These are phyloP conservation scores for Penicillium psychrosexuale DNA, from an alignment of 2,329 filamentous ascomycete genomes.

Conservation along the genomic window DNA sequence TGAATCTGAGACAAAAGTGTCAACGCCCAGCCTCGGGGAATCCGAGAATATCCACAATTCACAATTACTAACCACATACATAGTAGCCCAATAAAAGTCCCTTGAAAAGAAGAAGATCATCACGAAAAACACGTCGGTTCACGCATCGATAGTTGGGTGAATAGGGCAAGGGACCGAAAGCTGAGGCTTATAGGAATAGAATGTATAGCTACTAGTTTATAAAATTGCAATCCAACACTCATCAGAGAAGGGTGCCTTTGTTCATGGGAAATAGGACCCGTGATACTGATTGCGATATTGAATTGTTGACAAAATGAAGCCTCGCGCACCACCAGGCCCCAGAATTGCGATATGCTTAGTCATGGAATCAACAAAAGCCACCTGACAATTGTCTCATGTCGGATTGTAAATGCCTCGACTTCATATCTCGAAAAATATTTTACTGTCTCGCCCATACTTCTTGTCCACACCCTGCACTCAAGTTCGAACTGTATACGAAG, in stretches of 20 bases:
- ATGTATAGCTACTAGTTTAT: background rate
- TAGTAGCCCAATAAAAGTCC: background rate
- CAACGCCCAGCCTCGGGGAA: background rate
- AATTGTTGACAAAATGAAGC: background rate
- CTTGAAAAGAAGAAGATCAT: background rate
- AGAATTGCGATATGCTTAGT: background rate
- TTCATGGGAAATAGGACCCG: background rate
- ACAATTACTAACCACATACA: background rate
- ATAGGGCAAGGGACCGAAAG: background rate
- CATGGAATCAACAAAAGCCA: background rate
- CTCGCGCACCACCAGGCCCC: background rate
- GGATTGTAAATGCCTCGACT: background rate
- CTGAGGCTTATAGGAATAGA: background rate
- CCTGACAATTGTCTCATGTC: background rate
- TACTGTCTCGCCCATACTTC: background rate
- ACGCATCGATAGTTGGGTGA: background rate
- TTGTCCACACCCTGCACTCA: background rate
- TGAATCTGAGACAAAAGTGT: background rate
- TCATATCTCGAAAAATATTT: background rate
- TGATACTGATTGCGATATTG: background rate
- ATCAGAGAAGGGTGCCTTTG: background rate
- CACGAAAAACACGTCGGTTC: background rate
- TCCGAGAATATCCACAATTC: conserved; percentile 1
- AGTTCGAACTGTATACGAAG: background rate
- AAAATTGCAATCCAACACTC: background rate